Evolutionary conservation across 305 asterid genomes (phyloP), one percentile per base, ranked within the genome.

Genomic region (Fraxinus dipetala): DNA sequence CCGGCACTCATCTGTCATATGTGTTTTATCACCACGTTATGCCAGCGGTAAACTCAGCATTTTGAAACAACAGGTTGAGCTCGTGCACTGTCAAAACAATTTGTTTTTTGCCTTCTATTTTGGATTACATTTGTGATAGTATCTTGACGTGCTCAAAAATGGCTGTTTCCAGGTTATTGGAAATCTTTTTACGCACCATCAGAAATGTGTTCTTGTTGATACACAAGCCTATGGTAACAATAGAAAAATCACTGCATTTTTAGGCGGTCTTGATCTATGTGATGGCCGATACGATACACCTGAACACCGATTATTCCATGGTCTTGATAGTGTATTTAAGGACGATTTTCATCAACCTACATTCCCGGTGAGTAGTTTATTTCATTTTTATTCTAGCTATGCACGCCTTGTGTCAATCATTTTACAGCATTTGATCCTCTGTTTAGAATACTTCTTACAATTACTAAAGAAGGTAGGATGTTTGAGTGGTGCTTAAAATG

Each of bases 251-350:
- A 94, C 98, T 75, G 97, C 99, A 56, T 94, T 96, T 78, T 34
- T 94, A 45, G 99, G 99, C 26, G 99, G 99, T 72, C 83, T 96
- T 75, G 99, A 96, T 92, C 90, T 96, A 77, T 96, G 99, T 79
- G 98, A 96, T 87, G 99, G 99, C 76, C 98, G 99, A 72, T 96
- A 96, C 78, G 99, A 96, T 87, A 94, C 97, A 48, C 98, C 99
- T 8, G 89, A 91, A 63, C 99, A 95, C 86, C 93, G 98, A 59
- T 77, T 96, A 72, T 94, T 90, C 81, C 85, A 34, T 79, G 98
- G 86, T 83, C 93, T 90, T 82, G 98, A 93, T 43, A 90, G 92
- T 84, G 87, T 86, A 67, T 94, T 91, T 81, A 78, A 88, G 86
- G 97, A 90, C 75, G 99, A 96, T 84, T 31, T 89, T 85, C 98